These are phyloP conservation scores for Bocquillonia castaneifolia DNA, from an alignment of 441 rosid genomes.

Conservation along the genomic window DNA sequence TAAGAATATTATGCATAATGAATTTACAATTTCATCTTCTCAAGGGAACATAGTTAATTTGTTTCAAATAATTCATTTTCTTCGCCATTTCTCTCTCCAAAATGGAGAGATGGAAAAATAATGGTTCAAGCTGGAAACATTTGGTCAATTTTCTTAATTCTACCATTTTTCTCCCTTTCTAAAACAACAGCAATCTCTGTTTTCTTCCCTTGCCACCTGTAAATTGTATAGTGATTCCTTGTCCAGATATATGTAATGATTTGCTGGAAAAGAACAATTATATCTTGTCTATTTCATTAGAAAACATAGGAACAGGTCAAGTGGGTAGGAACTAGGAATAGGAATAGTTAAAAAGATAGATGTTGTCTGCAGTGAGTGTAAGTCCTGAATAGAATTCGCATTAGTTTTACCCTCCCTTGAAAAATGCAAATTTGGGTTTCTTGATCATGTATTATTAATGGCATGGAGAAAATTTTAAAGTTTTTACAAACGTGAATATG, in stretches of 20 bases:
- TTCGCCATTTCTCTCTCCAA: neutral
- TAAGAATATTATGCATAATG: neutral
- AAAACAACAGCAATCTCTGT: neutral
- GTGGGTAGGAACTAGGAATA: too few species aligned
- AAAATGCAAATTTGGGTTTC: too few species aligned
- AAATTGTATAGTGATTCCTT: too few species aligned
- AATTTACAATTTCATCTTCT: neutral
- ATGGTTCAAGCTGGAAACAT: neutral
- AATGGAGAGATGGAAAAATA: neutral
- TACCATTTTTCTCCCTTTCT: neutral
- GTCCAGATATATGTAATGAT: neutral
- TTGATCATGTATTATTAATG: neutral
- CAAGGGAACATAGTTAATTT: neutral
- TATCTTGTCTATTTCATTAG: too few species aligned
- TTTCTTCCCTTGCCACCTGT: too few species aligned
- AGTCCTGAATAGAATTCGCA: neutral
- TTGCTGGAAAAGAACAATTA: neutral
- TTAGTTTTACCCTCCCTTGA: neutral
- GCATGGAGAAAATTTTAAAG: neutral
- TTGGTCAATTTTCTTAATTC: neutral
- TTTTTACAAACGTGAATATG: too few species aligned
- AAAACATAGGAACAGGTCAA: too few species aligned
- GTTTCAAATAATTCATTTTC: neutral
- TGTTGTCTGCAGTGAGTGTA: neutral
- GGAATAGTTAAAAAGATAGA: too few species aligned